A percentile compares a stretch with the other conserved stretches of the same genome.
Conservation (phyloP, 495 filamentous ascomycete species). For the Aspergillus haitiensis region DNA sequence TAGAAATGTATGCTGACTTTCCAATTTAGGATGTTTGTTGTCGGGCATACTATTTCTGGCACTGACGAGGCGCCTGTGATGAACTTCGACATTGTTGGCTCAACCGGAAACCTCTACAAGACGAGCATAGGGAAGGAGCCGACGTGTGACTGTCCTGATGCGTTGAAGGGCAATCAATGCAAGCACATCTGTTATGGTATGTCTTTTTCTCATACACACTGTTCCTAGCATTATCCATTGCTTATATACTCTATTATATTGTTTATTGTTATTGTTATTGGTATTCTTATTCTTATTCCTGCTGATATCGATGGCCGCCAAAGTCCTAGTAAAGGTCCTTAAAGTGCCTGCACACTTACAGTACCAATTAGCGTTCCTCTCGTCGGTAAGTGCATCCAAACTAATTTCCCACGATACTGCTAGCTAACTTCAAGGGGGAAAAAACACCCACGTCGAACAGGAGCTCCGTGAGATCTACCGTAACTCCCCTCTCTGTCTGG, state of each 20-base stretch:
- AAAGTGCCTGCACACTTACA: slow-evolving; percentile 61
- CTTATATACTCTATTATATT: too few relatives aligned
- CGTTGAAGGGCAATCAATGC: slow-evolving; percentile 65
- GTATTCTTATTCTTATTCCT: slow-evolving; percentile 14
- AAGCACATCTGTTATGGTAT: slow-evolving; percentile 70
- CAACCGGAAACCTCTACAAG: slow-evolving; percentile 75
- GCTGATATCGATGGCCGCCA: slow-evolving; percentile 23
- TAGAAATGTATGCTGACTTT: neutral
- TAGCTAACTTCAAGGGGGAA: neutral
- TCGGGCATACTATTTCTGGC: slow-evolving; percentile 47
- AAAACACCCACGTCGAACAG: slow-evolving; percentile 25
- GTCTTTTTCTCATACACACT: slow-evolving; percentile 4
- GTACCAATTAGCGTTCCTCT: slow-evolving; percentile 74
- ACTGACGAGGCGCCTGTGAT: slow-evolving; percentile 49
- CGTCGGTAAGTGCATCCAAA: slow-evolving; percentile 39
- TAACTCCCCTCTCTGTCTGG: slow-evolving; percentile 34
- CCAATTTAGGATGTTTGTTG: slow-evolving; percentile 55
- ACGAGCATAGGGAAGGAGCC: slow-evolving; percentile 56
- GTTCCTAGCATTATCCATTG: slow-evolving; percentile 1
- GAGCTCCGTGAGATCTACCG: slow-evolving; percentile 58
- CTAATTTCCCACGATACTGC: neutral
- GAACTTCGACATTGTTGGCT: slow-evolving; percentile 66
- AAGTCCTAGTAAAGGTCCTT: slow-evolving; percentile 65
- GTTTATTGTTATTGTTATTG: slow-evolving; percentile 1
- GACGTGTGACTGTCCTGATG: slow-evolving; percentile 68